Evolutionary conservation across 306 rosid genomes (phyloP), one percentile per base, ranked within the genome.

Genomic region (Rosa lucieae): DNA sequence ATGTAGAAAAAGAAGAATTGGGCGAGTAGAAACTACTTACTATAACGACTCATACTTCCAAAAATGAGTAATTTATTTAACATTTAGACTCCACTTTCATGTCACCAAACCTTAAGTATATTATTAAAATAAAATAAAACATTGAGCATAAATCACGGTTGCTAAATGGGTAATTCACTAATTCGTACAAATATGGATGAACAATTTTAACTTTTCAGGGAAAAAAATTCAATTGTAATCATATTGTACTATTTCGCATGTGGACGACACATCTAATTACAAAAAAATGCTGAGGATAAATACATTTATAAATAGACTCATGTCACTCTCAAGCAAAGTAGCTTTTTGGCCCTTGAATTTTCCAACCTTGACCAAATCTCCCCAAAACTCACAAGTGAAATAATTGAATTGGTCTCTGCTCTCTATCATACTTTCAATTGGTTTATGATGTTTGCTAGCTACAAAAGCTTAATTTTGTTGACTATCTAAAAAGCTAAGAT

Each of bases 341-440:
- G 52, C 85, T 74, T 77, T 80, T 51, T 55, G 48, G 62, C 78
- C 75, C 70, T 86, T 73, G 78, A 82, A 29, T 80, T 78, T 81
- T 80, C 42, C 68, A 74, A 29, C 17, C 44, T 82, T 75, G 87
- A 86, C 89, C 85, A 78, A 40, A 37, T 61, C 32, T 18, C 17
- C 70, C 13, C 4, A 29, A 9, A 29, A 37, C 14, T n/a, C 18
- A 43, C 9, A 11, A 63, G 52, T 47, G 61, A 21, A 53, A 43
- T 53, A 48, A 44, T 76, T 55, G 79, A 75, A 75, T 75, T 76
- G 72, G 48, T 62, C 71, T 74, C 26, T 23, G 26, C 26, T 23
- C 14, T 26, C 56, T 72, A 39, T 66, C 52, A 66, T 63, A 55
- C 72, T 72, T 78, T 82, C 76, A 51, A 82, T 52, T 80, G 78